Percentiles rank a stretch among this genome's conserved stretches.
Conservation (phyloP, 2,329 filamentous ascomycete genomes). For the Nannizziopsis barbatae region DNA sequence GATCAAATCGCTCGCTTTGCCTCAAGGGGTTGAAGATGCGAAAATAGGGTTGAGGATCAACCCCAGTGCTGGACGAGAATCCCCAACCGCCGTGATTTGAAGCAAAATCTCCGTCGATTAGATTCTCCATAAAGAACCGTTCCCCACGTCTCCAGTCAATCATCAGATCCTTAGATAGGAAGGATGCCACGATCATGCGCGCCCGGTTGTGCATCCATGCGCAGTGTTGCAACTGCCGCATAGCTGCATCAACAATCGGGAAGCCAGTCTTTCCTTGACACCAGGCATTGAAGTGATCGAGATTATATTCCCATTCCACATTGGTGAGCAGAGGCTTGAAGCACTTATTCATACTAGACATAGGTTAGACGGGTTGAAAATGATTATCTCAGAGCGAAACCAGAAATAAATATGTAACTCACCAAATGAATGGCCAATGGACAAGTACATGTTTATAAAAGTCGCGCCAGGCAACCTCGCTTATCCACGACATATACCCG, state of each 20-base stretch:
- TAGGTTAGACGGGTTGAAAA: not conserved
- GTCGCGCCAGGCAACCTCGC: constrained; percentile 74
- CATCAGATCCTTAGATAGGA: constrained; percentile 67
- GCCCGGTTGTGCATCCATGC: constrained; percentile 79
- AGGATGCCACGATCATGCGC: constrained; percentile 74
- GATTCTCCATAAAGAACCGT: constrained; percentile 67
- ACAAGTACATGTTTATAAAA: constrained; percentile 81
- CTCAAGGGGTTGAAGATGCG: constrained; percentile 76
- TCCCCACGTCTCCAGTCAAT: constrained; percentile 78
- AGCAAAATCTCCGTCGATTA: constrained; percentile 70
- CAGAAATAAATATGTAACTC: constrained; percentile 6
- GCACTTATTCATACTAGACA: constrained; percentile 54
- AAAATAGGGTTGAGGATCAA: constrained; percentile 83
- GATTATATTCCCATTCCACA: constrained; percentile 69
- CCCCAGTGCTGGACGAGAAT: constrained; percentile 55
- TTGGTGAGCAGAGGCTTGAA: constrained; percentile 78
- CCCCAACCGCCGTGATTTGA: constrained; percentile 66
- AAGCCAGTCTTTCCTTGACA: constrained; percentile 62
- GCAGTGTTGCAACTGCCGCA: constrained; percentile 59
- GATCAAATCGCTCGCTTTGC: constrained; percentile 79
- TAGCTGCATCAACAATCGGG: constrained; percentile 75
- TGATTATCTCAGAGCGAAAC: too few relatives aligned
- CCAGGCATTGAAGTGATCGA: constrained; percentile 61
- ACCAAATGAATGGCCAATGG: constrained; percentile 62
- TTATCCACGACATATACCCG: constrained; percentile 64